Conservation (phyloP, 2,329 filamentous ascomycete genomes). For the Penicillium sp. region DNA sequence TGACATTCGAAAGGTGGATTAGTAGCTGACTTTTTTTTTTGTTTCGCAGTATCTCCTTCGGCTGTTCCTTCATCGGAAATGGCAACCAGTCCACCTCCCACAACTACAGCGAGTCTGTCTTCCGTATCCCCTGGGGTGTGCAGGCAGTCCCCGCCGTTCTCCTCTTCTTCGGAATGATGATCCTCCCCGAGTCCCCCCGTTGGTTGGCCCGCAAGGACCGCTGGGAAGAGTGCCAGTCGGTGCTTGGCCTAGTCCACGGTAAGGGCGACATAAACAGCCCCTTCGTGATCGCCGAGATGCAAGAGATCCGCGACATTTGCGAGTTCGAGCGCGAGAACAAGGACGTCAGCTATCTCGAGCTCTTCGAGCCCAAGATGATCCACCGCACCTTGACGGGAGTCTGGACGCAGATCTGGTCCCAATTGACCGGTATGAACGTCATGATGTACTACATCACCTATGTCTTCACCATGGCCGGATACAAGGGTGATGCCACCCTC, state of each 20-base stretch:
- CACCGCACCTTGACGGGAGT: slow-evolving; percentile 70
- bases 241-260: slow-evolving; percentile 60
- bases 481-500: slow-evolving; percentile 59
- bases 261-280: slow-evolving; percentile 64
- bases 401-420: slow-evolving; percentile 73
- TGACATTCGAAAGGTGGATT: slow-evolving; percentile 28
- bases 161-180: slow-evolving; percentile 56
- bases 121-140: slow-evolving; percentile 64
- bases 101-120: slow-evolving; percentile 50
- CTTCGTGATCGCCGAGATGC: slow-evolving; percentile 66
- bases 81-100: slow-evolving; percentile 27
- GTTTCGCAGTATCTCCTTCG: slow-evolving; percentile 43
- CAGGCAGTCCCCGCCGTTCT: slow-evolving; percentile 63
- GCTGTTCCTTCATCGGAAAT: slow-evolving; percentile 10
- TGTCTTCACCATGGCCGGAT: slow-evolving; percentile 70
- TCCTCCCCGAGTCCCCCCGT: slow-evolving; percentile 58
- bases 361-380: slow-evolving; percentile 72
- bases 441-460: slow-evolving; percentile 73
- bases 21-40: slow-evolving; percentile 5
- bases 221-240: slow-evolving; percentile 53
- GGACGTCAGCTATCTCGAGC: slow-evolving; percentile 68
- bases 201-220: slow-evolving; percentile 64
- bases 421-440: slow-evolving; percentile 74
- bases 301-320: slow-evolving; percentile 71
- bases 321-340: slow-evolving; percentile 70